Evolutionary conservation across 2,329 filamentous ascomycete genomes (phyloP).

Genomic region (Phaeophleospora eucalypticola): DNA sequence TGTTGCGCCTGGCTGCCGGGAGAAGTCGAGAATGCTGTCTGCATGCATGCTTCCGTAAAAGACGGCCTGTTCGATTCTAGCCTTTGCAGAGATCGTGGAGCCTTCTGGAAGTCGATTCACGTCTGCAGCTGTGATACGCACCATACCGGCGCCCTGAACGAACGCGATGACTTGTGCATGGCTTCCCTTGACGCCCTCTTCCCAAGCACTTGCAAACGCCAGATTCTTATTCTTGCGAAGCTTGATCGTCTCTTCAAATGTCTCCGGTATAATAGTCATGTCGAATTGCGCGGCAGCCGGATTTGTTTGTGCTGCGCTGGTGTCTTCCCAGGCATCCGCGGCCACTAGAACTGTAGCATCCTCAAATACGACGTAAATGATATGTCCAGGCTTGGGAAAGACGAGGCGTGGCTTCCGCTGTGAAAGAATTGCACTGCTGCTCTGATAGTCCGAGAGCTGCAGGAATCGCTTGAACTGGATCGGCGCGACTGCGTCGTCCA

Average conservation of each 20-base stretch:
- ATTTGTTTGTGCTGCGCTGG: slow-evolving; percentile 57
- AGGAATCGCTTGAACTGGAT: slow-evolving; percentile 11
- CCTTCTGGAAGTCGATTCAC: slow-evolving; percentile 51
- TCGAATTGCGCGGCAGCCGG: slow-evolving; percentile 65
- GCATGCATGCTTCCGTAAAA: slow-evolving; percentile 74
- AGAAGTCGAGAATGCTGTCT: slow-evolving; percentile 84
- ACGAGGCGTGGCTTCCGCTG: slow-evolving; percentile 60
- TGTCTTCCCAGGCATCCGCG: slow-evolving; percentile 40
- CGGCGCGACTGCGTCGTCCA: slow-evolving; percentile 53
- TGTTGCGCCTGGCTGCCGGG: slow-evolving; percentile 56
- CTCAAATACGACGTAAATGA: slow-evolving; percentile 78
- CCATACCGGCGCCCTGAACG: slow-evolving; percentile 54
- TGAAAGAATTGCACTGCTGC: slow-evolving; percentile 28
- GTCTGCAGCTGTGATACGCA: slow-evolving; percentile 52
- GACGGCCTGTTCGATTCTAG: slow-evolving; percentile 88
- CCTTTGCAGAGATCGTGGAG: slow-evolving; percentile 67
- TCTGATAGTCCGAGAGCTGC: slow-evolving; percentile 51
- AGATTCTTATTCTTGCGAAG: slow-evolving; percentile 56
- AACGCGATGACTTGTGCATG: slow-evolving; percentile 47
- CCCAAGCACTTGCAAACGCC: slow-evolving; percentile 47
- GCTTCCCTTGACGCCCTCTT: slow-evolving; percentile 42
- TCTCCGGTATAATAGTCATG: slow-evolving; percentile 60
- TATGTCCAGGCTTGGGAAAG: slow-evolving; percentile 71
- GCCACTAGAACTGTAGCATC: slow-evolving; percentile 74
- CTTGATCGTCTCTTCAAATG: slow-evolving; percentile 83